phyloP scores from a whole-genome alignment of 768 basidiomycete genomes.

The Rhizopogon roseolus region DNA sequence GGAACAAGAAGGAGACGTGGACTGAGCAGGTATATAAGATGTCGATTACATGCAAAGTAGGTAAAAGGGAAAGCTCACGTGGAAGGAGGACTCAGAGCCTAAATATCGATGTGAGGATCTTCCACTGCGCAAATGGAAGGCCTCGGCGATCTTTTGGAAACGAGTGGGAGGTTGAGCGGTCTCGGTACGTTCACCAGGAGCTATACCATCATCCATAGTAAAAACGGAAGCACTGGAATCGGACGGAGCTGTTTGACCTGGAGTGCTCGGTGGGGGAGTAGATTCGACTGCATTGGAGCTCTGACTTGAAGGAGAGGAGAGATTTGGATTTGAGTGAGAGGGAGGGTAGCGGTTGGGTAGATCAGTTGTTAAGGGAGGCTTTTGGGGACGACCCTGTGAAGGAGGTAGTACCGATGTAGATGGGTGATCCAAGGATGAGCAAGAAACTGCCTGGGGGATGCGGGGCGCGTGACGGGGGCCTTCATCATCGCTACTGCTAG shows the following conservation, averaged over 20 bases:
- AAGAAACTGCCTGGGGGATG: conserved; percentile 18
- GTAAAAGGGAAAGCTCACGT: conserved; percentile 5
- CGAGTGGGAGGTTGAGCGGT: conserved; percentile 22
- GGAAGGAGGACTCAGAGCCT: conserved; percentile 17
- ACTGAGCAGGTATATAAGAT: conserved; percentile 14
- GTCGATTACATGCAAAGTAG: conserved; percentile 5
- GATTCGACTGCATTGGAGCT: conserved; percentile 60
- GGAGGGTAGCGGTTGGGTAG: conserved; percentile 28
- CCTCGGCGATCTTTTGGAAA: conserved; percentile 28
- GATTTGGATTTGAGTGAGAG: conserved; percentile 47
- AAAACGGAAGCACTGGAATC: conserved; percentile 35
- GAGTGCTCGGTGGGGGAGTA: conserved; percentile 69
- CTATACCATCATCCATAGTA: conserved; percentile 31
- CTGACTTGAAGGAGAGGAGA: conserved; percentile 67
- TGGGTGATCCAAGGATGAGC: conserved; percentile 19
- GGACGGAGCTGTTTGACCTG: conserved; percentile 43
- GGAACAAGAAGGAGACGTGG: conserved; percentile 24
- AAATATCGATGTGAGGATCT: conserved; percentile 21
- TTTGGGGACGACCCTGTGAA: conserved; percentile 14
- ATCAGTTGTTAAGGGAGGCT: conserved; percentile 33
- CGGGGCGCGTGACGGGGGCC: conserved; percentile 11
- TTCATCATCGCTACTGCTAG: conserved; percentile 35
- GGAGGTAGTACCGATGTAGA: conserved; percentile 19
- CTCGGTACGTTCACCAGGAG: conserved; percentile 24
- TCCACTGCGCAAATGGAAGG: conserved; percentile 16